Conservation (phyloP, 352 stramenopile species). For the Globisporangium barbulae region DNA sequence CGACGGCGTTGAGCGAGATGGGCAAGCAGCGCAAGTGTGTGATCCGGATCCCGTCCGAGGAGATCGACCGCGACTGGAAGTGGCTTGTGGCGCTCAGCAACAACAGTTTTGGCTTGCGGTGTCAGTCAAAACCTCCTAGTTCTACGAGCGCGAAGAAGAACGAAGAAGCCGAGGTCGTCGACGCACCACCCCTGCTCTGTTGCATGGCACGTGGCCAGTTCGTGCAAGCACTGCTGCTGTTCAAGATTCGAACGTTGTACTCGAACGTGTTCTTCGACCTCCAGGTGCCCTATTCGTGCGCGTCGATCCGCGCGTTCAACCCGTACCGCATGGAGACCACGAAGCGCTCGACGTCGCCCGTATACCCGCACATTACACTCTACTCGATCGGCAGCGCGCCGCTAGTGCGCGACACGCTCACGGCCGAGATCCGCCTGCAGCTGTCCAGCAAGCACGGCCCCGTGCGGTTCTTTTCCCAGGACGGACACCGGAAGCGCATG, state of each 20-base stretch:
- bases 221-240: slow-evolving; percentile 67
- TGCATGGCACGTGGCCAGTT: slow-evolving; percentile 71
- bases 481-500: slow-evolving; percentile 13
- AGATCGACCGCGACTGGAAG: slow-evolving; percentile 54
- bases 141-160: neutral
- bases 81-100: slow-evolving; percentile 69
- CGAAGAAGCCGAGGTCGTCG: slow-evolving; percentile 1
- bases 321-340: slow-evolving; percentile 58
- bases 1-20: slow-evolving; percentile 4
- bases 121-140: slow-evolving; percentile 23
- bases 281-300: slow-evolving; percentile 78
- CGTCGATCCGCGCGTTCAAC: slow-evolving; percentile 73
- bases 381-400: slow-evolving; percentile 52
- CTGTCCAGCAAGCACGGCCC: slow-evolving; percentile 38
- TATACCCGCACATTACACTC: slow-evolving; percentile 67
- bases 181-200: slow-evolving; percentile 40
- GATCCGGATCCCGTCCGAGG: slow-evolving; percentile 49
- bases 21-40: slow-evolving; percentile 10
- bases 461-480: slow-evolving; percentile 21
- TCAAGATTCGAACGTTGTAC: slow-evolving; percentile 67
- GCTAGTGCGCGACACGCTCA: slow-evolving; percentile 51
- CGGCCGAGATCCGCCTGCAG: slow-evolving; percentile 25
- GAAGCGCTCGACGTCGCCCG: slow-evolving; percentile 44
- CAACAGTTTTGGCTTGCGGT: slow-evolving; percentile 39
- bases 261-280: slow-evolving; percentile 80